Base-by-base conservation (phyloP, 768 basidiomycete species). In the Podaxis sp. region DNA sequence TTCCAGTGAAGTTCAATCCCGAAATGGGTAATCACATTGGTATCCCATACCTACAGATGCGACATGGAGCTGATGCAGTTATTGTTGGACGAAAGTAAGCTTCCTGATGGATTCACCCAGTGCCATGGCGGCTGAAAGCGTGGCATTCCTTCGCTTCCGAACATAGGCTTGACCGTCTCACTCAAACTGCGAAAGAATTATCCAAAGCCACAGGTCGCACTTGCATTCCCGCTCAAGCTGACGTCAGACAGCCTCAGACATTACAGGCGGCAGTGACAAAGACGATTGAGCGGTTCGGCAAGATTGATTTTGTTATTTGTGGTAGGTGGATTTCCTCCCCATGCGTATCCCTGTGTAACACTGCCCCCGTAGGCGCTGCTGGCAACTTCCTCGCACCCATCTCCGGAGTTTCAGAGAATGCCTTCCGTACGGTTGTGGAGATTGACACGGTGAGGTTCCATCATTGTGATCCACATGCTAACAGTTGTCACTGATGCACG, bases 341-440 rank as follows among this genome's bases (percentile, higher is more conserved):
- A 15, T 11, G 59, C 48, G 17, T 13, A 36, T 22, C 26, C 40
- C 38, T 33, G 11, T 55, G 37, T 12, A 44, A 49, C 41, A 37
- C 44, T 46, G 52, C 22, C 24, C 37, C 62, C 33, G 15, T 41
- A 95, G 93, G 93, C 65, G 95, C 95, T 46, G 96, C 96, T 62
- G 96, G 96, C 2, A 99, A 99, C 78, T 99, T 98, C 77, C 80
- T 99, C 30, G 90, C 90, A 1, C 89, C 95, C 15, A 92, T 96
- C 62, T 84, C 86, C 41, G 85, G 82, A 1, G 82, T 97, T 63
- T 95, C 93, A 2, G 88, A 91, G 72, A 95, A 94, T 70, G 96
- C 88, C 2, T 98, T 98, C 82, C 85, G 80, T 72, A 95, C 95
- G 1, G 96, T 98, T 37, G 81, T 98, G 63, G 93, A 95, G 71